Conservation (phyloP, 352 stramenopile species). For the Phytophthora sojae region DNA sequence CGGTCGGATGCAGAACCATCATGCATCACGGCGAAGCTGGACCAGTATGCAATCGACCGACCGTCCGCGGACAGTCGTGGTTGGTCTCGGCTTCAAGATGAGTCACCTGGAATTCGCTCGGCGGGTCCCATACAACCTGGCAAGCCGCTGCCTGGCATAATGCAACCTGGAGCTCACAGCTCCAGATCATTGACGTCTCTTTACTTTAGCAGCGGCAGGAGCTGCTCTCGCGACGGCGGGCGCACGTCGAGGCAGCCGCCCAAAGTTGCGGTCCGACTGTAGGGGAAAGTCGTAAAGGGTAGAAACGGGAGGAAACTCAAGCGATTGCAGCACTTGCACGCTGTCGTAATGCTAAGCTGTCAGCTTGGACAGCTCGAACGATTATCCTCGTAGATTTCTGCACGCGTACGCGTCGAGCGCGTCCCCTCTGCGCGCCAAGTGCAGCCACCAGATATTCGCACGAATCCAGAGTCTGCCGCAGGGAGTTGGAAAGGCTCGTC, state of each 20-base stretch:
- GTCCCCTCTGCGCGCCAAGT: neutral
- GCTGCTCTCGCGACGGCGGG: neutral
- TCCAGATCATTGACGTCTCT: neutral
- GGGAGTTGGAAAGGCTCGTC: neutral
- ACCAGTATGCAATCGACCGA: neutral
- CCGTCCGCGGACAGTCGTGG: neutral
- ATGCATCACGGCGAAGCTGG: neutral
- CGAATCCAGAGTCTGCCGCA: neutral
- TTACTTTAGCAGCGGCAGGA: neutral
- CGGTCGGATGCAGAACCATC: neutral
- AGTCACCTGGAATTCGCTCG: neutral
- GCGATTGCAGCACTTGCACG: neutral
- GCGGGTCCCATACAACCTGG: neutral
- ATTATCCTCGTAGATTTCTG: constrained; percentile 2
- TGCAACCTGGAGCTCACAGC: neutral
- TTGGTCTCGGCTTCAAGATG: neutral
- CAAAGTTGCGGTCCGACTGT: neutral
- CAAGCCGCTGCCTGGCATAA: neutral
- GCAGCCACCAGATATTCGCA: neutral
- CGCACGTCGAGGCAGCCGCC: neutral
- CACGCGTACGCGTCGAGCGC: neutral
- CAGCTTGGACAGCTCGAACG: neutral
- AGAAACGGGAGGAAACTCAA: neutral
- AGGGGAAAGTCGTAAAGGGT: neutral
- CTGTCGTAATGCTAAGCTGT: neutral